Percentiles rank a stretch among this genome's conserved stretches.
Conservation (phyloP, 1,284 basidiomycete species). For the Cutaneotrichosporon dermatis region DNA sequence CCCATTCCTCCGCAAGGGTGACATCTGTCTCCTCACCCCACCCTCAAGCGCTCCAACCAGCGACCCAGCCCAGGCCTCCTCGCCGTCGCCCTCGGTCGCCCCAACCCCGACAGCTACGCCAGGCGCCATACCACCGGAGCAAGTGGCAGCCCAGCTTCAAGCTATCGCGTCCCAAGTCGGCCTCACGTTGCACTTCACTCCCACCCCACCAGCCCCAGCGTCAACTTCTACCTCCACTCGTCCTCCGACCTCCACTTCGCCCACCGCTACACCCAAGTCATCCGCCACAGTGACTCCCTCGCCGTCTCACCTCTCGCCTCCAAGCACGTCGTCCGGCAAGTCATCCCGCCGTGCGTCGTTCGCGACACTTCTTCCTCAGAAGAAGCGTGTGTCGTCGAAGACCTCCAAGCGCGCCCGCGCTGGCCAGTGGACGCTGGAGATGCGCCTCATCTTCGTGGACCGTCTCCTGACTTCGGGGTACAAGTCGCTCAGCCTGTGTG, state of each 20-base stretch:
- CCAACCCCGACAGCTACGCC: not conserved
- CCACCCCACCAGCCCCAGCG: not conserved
- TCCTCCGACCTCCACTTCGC: too few relatives aligned
- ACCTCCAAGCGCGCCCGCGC: not conserved
- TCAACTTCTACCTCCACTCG: too few relatives aligned
- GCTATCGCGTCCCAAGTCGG: not conserved
- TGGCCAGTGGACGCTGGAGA: constrained; percentile 25
- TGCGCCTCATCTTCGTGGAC: constrained; percentile 24
- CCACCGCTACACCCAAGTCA: too few relatives aligned
- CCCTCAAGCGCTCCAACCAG: not conserved
- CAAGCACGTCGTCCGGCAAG: too few relatives aligned
- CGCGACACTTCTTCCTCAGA: not conserved
- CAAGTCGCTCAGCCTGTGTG: constrained; percentile 19
- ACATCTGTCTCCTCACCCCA: not conserved
- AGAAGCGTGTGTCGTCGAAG: not conserved
- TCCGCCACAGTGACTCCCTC: too few relatives aligned
- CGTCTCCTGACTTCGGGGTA: constrained; percentile 26
- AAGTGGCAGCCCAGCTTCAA: not conserved
- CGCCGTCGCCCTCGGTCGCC: not conserved
- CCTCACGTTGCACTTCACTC: not conserved
- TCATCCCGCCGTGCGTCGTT: not conserved
- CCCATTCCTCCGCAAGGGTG: too few relatives aligned
- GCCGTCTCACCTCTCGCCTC: too few relatives aligned
- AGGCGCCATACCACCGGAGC: not conserved
- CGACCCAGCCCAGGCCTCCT: not conserved